A percentile compares a stretch with the other conserved stretches of the same genome.
Conservation (phyloP, 768 basidiomycete species). For the Tricholomella constricta region DNA sequence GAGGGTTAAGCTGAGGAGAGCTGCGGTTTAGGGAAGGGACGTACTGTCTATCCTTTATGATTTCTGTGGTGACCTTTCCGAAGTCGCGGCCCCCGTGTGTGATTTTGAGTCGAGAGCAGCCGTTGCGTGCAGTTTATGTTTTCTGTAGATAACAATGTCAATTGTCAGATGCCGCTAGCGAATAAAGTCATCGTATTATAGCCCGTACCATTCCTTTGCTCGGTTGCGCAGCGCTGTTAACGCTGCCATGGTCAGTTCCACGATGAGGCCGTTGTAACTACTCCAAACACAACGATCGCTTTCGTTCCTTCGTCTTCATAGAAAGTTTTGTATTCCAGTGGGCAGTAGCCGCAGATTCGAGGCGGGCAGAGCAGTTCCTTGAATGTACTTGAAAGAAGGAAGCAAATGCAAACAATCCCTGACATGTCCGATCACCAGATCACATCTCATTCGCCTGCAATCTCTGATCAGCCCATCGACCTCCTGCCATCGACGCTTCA, state of each 20-base stretch:
- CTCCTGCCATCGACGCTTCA: conserved; percentile 84
- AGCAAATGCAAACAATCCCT: neutral
- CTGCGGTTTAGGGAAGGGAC: conserved; percentile 22
- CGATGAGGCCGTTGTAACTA: neutral
- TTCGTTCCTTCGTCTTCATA: conserved; percentile 31
- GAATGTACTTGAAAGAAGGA: conserved; percentile 12
- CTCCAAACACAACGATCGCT: conserved; percentile 34
- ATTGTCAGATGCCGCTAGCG: conserved; percentile 68
- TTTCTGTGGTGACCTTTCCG: conserved; percentile 75
- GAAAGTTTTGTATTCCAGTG: conserved; percentile 9
- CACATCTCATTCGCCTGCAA: neutral
- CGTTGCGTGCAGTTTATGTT: conserved; percentile 90
- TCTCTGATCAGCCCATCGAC: conserved; percentile 46
- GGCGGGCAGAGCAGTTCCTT: conserved; percentile 6
- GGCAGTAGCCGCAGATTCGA: conserved; percentile 14
- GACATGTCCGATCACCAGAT: conserved; percentile 4
- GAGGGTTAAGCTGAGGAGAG: conserved; percentile 7
- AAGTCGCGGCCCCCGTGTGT: conserved; percentile 89
- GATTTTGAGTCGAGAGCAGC: conserved; percentile 78
- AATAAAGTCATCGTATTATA: conserved; percentile 85
- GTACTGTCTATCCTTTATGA: conserved; percentile 84
- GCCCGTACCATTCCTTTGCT: conserved; percentile 87
- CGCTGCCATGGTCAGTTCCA: conserved; percentile 5
- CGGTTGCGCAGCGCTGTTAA: conserved; percentile 77
- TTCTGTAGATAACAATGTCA: conserved; percentile 47